Base-by-base conservation (phyloP, 805 yeast genomes). In the Metschnikowia cubensis region DNA sequence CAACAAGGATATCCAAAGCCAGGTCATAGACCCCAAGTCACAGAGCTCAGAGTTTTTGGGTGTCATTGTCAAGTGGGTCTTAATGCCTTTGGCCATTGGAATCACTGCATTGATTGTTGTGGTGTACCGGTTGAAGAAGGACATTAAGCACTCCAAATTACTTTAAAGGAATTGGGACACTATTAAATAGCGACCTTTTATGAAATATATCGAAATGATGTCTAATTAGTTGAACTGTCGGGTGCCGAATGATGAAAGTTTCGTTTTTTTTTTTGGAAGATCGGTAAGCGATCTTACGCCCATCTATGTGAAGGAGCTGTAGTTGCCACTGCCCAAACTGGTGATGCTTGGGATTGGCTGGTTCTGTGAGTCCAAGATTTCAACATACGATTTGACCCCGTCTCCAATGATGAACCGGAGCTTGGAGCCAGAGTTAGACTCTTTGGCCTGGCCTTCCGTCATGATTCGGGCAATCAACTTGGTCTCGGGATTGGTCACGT, bases 401-500 rank as follows among this genome's bases (percentile, higher is more conserved):
- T 67, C 63, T 32, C 77, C 77, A 35, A 83, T 77, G 32, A 69
- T 67, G 52, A 85, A 87, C 64, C 84, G 81, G 40, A 86, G 70
- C 59, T 83, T 85, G 45, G 89, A 82, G 37, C 96, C 96, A 31
- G 82, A 74, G 14, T 82, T 82, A 20, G 85, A 76, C 67, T 89
- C 97, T n/a, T 68, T 68, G 6, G 87, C 96, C 37, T 68, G 64
- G 4, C 86, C 85, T 37, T 80, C 80, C 3, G 97, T 92, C 64
- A 84, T 72, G 62, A 92, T 89, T 68, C 97, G 83, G 15, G 96
- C 96, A 61, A 92, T 83, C 40, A 91, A 75, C 60, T 86, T 82
- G 59, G 85, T 84, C 39, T 59, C 60, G 2, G 55, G 49, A 31
- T 37, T 33, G 10, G 47, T 7, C 56, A 86, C 90, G 32, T 48